A percentile compares a stretch with the other conserved stretches of the same genome.
Evolutionary conservation across 805 yeast species (phyloP).

Genomic region (Brettanomyces bruxellensis): DNA sequence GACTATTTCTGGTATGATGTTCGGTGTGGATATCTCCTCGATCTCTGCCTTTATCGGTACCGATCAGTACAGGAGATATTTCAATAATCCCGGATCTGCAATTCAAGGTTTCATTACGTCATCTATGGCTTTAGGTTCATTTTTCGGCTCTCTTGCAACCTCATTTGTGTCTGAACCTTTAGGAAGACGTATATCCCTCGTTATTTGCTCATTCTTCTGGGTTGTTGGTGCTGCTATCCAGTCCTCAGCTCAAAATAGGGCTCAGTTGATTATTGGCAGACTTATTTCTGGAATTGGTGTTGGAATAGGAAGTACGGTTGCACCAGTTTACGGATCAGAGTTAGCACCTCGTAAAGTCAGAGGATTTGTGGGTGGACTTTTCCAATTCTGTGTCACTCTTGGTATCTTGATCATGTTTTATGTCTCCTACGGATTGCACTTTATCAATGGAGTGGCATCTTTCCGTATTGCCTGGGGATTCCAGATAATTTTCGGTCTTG

Average conservation of each 20-base stretch:
- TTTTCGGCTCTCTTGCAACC: slow-evolving; percentile 54
- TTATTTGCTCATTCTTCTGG: slow-evolving; percentile 17
- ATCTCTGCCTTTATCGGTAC: slow-evolving; percentile 58
- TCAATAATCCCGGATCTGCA: slow-evolving; percentile 44
- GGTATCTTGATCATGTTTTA: slow-evolving; percentile 77
- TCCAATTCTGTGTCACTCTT: slow-evolving; percentile 78
- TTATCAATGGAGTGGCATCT: slow-evolving; percentile 46
- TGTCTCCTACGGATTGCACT: slow-evolving; percentile 75
- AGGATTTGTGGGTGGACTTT: slow-evolving; percentile 73
- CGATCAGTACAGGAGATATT: slow-evolving; percentile 39
- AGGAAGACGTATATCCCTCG: slow-evolving; percentile 34
- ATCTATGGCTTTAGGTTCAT: slow-evolving; percentile 70
- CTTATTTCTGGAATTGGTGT: slow-evolving; percentile 80
- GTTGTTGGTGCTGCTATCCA: slow-evolving; percentile 18
- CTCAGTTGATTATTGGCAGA: slow-evolving; percentile 55
- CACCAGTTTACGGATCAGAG: slow-evolving; percentile 84
- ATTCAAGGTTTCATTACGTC: slow-evolving; percentile 70
- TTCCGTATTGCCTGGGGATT: slow-evolving; percentile 77
- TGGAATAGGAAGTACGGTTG: slow-evolving; percentile 74
- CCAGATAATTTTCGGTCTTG: slow-evolving; percentile 63
- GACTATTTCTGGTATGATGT: slow-evolving; percentile 60
- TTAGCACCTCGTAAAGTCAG: slow-evolving; percentile 82
- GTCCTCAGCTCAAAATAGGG: slow-evolving; percentile 25
- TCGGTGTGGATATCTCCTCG: slow-evolving; percentile 76
- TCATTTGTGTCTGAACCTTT: slow-evolving; percentile 36